Percentiles rank a stretch among this genome's conserved stretches.
phyloP scores from a whole-genome alignment of 306 rosid genomes.

The Cucumis cinereus region DNA sequence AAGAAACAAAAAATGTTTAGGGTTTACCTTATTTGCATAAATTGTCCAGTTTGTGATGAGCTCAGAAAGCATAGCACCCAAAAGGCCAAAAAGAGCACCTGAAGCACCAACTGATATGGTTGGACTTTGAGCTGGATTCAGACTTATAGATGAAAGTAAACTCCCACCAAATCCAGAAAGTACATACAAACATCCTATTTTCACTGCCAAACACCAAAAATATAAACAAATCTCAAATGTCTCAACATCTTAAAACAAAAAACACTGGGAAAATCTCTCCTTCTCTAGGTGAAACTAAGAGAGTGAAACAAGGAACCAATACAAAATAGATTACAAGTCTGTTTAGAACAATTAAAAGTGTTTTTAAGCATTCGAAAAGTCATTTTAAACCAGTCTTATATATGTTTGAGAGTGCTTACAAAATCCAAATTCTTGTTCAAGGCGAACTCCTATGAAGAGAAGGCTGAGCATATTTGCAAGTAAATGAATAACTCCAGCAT shows the following conservation, averaged over 20 bases:
- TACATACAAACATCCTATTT: slow-evolving; percentile 46
- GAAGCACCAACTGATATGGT: slow-evolving; percentile 82
- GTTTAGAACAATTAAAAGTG: no score
- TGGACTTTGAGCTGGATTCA: background rate
- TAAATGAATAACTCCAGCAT: slow-evolving; percentile 78
- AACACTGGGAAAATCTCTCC: background rate
- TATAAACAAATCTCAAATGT: no score
- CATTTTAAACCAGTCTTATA: background rate
- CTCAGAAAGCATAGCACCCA: slow-evolving; percentile 94
- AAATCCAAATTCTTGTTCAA: slow-evolving; percentile 83
- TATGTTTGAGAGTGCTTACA: slow-evolving; percentile 25
- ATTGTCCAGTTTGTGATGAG: slow-evolving; percentile 86
- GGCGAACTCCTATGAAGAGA: slow-evolving; percentile 57
- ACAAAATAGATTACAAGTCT: background rate
- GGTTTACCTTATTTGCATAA: slow-evolving; percentile 53
- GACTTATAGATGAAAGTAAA: slow-evolving; percentile 35
- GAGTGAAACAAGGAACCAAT: background rate
- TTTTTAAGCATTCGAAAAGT: background rate
- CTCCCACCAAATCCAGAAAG: slow-evolving; percentile 80
- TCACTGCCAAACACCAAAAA: slow-evolving; percentile 34
- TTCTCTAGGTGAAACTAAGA: background rate
- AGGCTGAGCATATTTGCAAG: slow-evolving; percentile 73
- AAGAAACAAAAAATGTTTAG: background rate
- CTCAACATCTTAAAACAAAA: no score
- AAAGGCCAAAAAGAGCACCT: slow-evolving; percentile 81